Base-by-base conservation (phyloP, 176 grass and related monocot genomes). In the Echinochloa phyllopogon region DNA sequence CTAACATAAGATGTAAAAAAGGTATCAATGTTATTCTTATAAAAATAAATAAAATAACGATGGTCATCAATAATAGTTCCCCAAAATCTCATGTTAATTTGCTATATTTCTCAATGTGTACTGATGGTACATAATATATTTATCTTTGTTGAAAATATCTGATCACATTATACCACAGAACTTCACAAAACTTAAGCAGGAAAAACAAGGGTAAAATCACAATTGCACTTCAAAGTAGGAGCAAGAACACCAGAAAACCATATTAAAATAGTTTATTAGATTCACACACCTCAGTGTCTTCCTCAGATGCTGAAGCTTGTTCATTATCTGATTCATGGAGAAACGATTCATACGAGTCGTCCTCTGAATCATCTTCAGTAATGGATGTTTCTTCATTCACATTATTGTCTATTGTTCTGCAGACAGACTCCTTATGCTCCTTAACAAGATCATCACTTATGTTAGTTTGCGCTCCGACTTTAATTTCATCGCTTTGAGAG, bases 271-370 rank as follows among this genome's bases (percentile, higher is more conserved):
- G 25, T 33, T 66, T 55, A 63, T 62, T 69, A 79, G 64, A 84
- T 72, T 83, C 50, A 79, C 80, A 78, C 41, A 98, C 96, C 96
- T 94, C 91, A 51, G 52, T 76, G 67, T 83, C 85, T 86, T 72
- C 75, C 82, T 92, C 89, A 23, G 83, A 86, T 38, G 75, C 84
- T 33, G 81, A 91, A 88, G 65, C 48, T 78, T 76, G 83, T 76
- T 94, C 93, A 74, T 79, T 87, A 61, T 93, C 89, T 10, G 83
- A 94, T 87, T 95, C 91, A 4, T n/a, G 63, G 86, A 87, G 49
- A 87, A 84, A 79, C 65, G 60, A 86, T 48, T 92, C 89, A 90
- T 88, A 87, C 7, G 91, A 89, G 57, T 92, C 74, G 12, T 65
- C 83, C 61, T 79, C 86, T 75, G 73, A 75, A 70, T 87, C 87